Base-by-base conservation (phyloP, 345 rosid genomes). In the Syzygium grande region DNA sequence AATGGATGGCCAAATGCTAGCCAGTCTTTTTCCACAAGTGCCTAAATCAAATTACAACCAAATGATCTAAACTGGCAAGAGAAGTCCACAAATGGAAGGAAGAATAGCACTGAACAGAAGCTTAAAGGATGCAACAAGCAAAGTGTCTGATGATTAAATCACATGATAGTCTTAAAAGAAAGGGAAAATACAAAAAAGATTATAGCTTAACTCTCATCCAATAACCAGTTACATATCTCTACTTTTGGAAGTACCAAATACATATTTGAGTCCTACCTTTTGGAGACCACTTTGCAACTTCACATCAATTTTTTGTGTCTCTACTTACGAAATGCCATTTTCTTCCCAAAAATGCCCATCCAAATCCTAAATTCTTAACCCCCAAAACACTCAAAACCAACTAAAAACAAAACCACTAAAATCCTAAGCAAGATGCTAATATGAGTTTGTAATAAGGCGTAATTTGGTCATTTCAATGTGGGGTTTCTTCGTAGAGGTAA, bases 1-100 rank as follows among this genome's bases (percentile, higher is more conserved):
- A 98, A 95, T 86, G 98, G 99, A 92, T 97, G 99, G 79, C 99
- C 99, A 93, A 97, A 98, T 88, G 99, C 99, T 87, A 97, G 94
- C 99, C 99, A 98, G 89, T 98, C 99, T 90, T 98, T 98, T 91
- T 98, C 99, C 86, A 97, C 84, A 87, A 98, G 98, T 84, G 98
- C 98, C 99, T 98, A 92, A 51, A 87, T n/a, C 55, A 80, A 83
- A 41, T 73, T 54, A 85, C 86, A 49, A 85, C 86, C 86, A 3
- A 30, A 54, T 38, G 25, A 73, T 73, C 83, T 38, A 21, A 73
- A 73, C 11, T 73, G 83, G 49, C 83, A 73, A 68, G 22, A 68
- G 46, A 68, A 68, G 79, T 34, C 46, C 79, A 38, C 79, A 68
- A 38, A 38, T 73, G 27, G 49, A 38, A 19, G 83, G 49, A 73